These are phyloP conservation scores for Penicillium sp. DNA, from an alignment of 2,329 filamentous ascomycete species.

Conservation along the genomic window DNA sequence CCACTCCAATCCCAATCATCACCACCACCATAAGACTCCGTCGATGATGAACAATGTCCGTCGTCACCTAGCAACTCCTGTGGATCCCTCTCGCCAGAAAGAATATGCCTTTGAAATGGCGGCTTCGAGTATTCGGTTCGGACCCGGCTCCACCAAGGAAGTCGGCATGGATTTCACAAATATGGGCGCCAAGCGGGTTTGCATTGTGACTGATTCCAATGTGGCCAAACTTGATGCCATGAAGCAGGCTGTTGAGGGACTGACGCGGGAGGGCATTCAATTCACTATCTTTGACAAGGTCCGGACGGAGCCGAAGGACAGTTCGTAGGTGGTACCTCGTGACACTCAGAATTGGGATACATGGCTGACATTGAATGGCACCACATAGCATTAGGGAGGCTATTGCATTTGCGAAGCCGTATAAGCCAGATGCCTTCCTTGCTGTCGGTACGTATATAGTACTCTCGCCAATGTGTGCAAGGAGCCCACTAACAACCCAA, in stretches of 20 bases:
- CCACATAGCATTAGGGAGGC: conserved; percentile 77
- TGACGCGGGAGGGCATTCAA: conserved; percentile 74
- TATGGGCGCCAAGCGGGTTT: conserved; percentile 80
- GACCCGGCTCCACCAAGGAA: conserved; percentile 88
- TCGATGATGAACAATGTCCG: conserved; percentile 56
- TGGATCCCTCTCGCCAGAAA: conserved; percentile 71
- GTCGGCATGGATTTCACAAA: conserved; percentile 98
- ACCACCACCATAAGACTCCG: conserved; percentile 65
- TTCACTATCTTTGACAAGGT: conserved; percentile 81
- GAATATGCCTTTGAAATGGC: conserved; percentile 99
- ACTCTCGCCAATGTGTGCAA: neutral
- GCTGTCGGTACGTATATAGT: conserved; percentile 65
- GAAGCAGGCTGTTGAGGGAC: conserved; percentile 79
- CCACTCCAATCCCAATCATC: conserved; percentile 82
- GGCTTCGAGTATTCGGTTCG: conserved; percentile 89
- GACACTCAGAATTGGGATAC: neutral
- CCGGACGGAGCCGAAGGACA: conserved; percentile 90
- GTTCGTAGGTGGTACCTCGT: conserved; percentile 60
- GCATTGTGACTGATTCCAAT: conserved; percentile 85
- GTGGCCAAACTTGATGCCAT: conserved; percentile 84
- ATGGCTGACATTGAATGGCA: neutral
- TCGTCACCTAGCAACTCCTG: conserved; percentile 71
- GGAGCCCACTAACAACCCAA: neutral
- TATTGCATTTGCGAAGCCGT: conserved; percentile 80
- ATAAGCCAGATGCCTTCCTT: conserved; percentile 82